These are phyloP conservation scores for Calonectria pteridis DNA, from an alignment of 2,329 filamentous ascomycete genomes.

Conservation along the genomic window DNA sequence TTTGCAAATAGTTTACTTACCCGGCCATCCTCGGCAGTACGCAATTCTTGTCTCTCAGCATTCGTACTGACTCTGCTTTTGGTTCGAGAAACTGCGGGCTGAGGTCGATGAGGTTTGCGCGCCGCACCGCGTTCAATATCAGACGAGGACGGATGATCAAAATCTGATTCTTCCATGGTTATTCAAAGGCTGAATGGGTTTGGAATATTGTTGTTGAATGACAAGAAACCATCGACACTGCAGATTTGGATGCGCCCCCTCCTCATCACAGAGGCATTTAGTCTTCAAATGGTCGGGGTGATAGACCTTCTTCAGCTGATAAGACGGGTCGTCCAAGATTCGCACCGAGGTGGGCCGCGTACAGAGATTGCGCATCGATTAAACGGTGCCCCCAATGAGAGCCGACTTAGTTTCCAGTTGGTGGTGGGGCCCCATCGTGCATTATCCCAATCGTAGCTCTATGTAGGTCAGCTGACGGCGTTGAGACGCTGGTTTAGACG, in stretches of 20 bases:
- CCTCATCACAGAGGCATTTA: not conserved
- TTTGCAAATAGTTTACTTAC: constrained; percentile 1
- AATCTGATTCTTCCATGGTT: constrained; percentile 33
- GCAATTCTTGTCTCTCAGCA: constrained; percentile 18
- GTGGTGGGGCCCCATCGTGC: not conserved
- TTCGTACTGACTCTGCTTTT: constrained; percentile 32
- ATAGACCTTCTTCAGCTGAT: not conserved
- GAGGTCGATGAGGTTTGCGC: constrained; percentile 9
- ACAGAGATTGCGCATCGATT: constrained; percentile 32
- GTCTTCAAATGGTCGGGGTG: constrained; percentile 21
- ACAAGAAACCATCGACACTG: not conserved
- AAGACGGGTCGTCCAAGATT: not conserved
- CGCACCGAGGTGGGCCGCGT: not conserved
- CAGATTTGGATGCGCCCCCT: not conserved
- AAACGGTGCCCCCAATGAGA: constrained; percentile 28
- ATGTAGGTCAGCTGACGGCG: not conserved
- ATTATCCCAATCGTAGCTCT: not conserved
- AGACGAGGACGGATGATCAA: constrained; percentile 30
- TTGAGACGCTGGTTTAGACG: not conserved
- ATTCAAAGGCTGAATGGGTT: not conserved
- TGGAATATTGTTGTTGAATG: not conserved
- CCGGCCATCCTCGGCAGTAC: constrained; percentile 34
- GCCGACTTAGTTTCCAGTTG: not conserved
- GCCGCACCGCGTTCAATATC: constrained; percentile 19
- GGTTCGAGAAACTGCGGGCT: constrained; percentile 28